Evolutionary conservation across 2,329 filamentous ascomycete species (phyloP).

Genomic region (Sporothrix brunneoviolacea): DNA sequence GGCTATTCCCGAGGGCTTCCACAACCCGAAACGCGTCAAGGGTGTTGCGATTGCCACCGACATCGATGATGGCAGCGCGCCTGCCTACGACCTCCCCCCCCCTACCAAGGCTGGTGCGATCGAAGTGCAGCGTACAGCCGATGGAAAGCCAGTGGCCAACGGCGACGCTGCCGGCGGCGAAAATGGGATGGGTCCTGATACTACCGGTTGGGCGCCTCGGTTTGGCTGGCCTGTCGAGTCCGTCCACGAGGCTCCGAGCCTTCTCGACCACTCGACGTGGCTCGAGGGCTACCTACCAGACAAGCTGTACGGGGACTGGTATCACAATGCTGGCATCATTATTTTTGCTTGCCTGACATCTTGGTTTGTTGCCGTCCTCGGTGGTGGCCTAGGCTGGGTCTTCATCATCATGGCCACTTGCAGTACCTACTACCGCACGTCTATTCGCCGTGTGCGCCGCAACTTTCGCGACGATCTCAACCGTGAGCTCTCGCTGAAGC

Average conservation of each 20-base stretch:
- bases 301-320: conserved; percentile 95
- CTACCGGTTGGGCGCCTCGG: conserved; percentile 81
- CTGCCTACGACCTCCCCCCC: conserved; percentile 70
- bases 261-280: conserved; percentile 83
- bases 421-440: conserved; percentile 94
- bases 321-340: conserved; percentile 93
- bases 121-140: conserved; percentile 18
- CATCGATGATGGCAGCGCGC: conserved; percentile 61
- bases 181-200: conserved; percentile 44
- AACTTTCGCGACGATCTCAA: conserved; percentile 95
- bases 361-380: conserved; percentile 83
- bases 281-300: conserved; percentile 79
- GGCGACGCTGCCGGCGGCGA: conserved; percentile 49
- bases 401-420: conserved; percentile 89
- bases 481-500: conserved; percentile 74
- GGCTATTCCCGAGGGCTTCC: conserved; percentile 59
- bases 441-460: conserved; percentile 81
- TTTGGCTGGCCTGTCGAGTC: conserved; percentile 65
- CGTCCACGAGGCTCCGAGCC: conserved; percentile 52
- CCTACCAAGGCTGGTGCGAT: conserved; percentile 65
- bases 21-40: conserved; percentile 50
- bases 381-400: conserved; percentile 88
- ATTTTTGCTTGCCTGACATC: conserved; percentile 85
- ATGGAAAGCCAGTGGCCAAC: conserved; percentile 42
- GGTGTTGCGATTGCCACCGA: conserved; percentile 72